These are phyloP conservation scores for Daldinia decipiens DNA, from an alignment of 495 filamentous ascomycete species.

Conservation along the genomic window DNA sequence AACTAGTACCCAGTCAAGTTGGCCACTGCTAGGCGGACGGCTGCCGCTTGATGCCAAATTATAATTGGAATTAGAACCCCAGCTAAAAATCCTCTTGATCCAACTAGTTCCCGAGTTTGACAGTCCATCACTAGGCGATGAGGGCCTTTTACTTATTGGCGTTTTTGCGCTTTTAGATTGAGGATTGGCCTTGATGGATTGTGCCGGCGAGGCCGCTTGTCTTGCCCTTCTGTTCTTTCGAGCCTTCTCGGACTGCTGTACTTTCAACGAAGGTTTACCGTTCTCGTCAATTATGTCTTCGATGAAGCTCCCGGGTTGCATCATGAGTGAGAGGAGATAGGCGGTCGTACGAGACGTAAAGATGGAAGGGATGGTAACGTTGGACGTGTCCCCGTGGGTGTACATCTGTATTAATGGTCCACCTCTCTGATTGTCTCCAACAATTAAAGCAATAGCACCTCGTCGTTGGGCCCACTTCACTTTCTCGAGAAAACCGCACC, in stretches of 20 bases:
- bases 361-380: conserved; percentile 90
- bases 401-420: conserved; percentile 96
- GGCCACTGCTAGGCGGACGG: conserved; percentile 84
- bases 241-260: conserved; percentile 57
- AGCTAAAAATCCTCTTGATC: conserved; percentile 65
- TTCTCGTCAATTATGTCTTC: conserved; percentile 65
- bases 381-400: conserved; percentile 91
- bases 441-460: conserved; percentile 88
- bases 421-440: conserved; percentile 90
- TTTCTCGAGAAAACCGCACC: conserved; percentile 97
- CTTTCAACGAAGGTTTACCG: conserved; percentile 59
- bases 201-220: conserved; percentile 44
- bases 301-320: conserved; percentile 73
- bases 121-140: conserved; percentile 23
- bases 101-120: conserved; percentile 49
- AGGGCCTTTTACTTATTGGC: conserved; percentile 22
- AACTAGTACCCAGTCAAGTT: conserved; percentile 77
- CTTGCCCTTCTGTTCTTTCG: conserved; percentile 53
- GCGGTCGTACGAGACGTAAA: conserved; percentile 97
- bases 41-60: conserved; percentile 48
- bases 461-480: conserved; percentile 94
- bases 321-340: conserved; percentile 88
- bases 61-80: conserved; percentile 59
- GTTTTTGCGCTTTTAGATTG: conserved; percentile 34
- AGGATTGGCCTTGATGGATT: conserved; percentile 29